Conservation (phyloP, 768 basidiomycete genomes). For the Pleurotus ostreatus region DNA sequence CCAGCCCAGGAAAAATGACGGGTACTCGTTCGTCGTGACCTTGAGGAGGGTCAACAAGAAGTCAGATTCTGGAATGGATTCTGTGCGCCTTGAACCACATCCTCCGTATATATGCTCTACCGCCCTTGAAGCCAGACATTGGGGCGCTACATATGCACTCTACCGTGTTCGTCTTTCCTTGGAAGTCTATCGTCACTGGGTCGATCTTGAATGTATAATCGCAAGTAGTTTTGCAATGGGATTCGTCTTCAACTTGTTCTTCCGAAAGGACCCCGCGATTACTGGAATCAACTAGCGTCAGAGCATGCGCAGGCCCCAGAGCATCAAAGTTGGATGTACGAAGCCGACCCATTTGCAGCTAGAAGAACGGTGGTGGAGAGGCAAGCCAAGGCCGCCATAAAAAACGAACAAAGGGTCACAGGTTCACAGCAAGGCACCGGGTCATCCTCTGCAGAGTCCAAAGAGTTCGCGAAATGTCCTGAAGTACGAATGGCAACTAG, state of each 20-base stretch:
- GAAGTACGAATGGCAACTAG: conserved; percentile 83
- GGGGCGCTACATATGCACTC: conserved; percentile 84
- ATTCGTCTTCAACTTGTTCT: conserved; percentile 72
- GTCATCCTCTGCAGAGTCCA: conserved; percentile 17
- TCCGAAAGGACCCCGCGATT: conserved; percentile 81
- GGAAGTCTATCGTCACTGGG: conserved; percentile 8
- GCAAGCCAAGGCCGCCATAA: conserved; percentile 53
- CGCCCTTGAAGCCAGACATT: conserved; percentile 84
- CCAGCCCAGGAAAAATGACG: conserved; percentile 45
- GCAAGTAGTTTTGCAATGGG: conserved; percentile 64
- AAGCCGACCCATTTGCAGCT: conserved; percentile 82
- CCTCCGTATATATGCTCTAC: conserved; percentile 64
- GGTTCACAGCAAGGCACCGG: conserved; percentile 17
- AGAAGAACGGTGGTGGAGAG: conserved; percentile 61
- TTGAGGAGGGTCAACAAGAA: conserved; percentile 70
- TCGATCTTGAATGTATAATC: conserved; percentile 23
- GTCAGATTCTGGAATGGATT: conserved; percentile 56
- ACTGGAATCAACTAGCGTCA: conserved; percentile 73
- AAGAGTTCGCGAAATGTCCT: conserved; percentile 44
- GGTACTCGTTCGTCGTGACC: conserved; percentile 64
- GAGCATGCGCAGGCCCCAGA: conserved; percentile 67
- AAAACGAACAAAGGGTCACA: conserved; percentile 29
- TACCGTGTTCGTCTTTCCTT: conserved; percentile 65
- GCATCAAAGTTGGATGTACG: conserved; percentile 83
- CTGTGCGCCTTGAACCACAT: conserved; percentile 68